Percentiles rank a stretch among this genome's conserved stretches.
Evolutionary conservation across 805 yeast genomes (phyloP).

Genomic region (Danielozyma ontarioensis): DNA sequence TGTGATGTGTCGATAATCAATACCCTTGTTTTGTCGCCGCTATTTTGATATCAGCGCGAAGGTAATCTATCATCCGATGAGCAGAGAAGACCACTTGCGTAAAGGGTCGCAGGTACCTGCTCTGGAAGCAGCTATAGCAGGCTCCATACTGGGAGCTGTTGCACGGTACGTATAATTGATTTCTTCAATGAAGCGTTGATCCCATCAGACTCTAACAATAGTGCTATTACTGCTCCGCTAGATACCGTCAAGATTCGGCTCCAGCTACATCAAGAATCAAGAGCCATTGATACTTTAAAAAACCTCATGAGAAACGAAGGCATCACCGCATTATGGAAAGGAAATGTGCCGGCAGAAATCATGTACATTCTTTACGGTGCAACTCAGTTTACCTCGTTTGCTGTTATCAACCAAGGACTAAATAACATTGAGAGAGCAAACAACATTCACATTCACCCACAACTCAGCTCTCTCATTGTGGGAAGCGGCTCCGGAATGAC

Average conservation of each 20-base stretch:
- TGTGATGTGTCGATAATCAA: too few species aligned
- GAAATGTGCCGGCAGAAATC: slow-evolving; percentile 86
- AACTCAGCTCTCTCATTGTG: slow-evolving; percentile 46
- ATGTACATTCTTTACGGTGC: slow-evolving; percentile 86
- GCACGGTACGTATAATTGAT: slow-evolving; percentile 29
- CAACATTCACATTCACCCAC: slow-evolving; percentile 21
- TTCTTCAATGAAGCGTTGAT: neutral
- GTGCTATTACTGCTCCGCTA: slow-evolving; percentile 68
- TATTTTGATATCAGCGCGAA: too few species aligned
- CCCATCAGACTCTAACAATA: slow-evolving; percentile 20
- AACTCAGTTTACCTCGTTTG: slow-evolving; percentile 71
- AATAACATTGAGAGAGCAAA: slow-evolving; percentile 18
- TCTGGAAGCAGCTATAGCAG: slow-evolving; percentile 56
- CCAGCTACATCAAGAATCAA: slow-evolving; percentile 47
- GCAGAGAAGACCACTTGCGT: slow-evolving; percentile 39
- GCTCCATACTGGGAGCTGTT: slow-evolving; percentile 63
- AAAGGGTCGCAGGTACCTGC: slow-evolving; percentile 51
- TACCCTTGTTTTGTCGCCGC: too few species aligned
- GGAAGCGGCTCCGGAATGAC: slow-evolving; percentile 77
- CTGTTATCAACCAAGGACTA: slow-evolving; percentile 46
- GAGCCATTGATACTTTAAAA: slow-evolving; percentile 28
- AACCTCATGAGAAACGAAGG: slow-evolving; percentile 62
- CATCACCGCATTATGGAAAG: slow-evolving; percentile 82
- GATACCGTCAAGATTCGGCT: slow-evolving; percentile 74
- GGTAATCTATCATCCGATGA: too few species aligned